phyloP scores from a whole-genome alignment of 768 basidiomycete species.

The Pleurotus platypus region DNA sequence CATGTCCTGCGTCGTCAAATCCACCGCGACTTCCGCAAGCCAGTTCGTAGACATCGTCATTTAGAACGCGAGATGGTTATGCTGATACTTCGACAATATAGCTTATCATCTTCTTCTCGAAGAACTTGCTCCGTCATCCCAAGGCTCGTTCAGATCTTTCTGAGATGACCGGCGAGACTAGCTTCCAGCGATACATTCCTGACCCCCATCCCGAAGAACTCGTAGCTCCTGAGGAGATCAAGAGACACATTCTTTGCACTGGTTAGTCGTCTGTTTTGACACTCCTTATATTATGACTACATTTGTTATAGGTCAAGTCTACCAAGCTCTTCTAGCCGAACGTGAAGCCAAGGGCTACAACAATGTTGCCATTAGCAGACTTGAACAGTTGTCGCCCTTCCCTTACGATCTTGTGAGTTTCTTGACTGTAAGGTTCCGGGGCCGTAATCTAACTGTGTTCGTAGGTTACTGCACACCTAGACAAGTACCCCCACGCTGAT shows the following conservation, averaged over 20 bases:
- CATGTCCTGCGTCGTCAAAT: constrained; percentile 96
- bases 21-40: constrained; percentile 98
- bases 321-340: constrained; percentile 84
- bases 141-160: constrained; percentile 79
- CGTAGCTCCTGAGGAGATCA: constrained; percentile 80
- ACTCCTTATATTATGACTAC: constrained; percentile 2
- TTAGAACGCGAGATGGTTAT: background rate
- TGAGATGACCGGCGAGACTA: constrained; percentile 86
- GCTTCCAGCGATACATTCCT: constrained; percentile 93
- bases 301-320: constrained; percentile 77
- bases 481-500: constrained; percentile 94
- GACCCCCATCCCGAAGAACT: constrained; percentile 73
- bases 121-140: constrained; percentile 94
- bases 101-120: constrained; percentile 97
- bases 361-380: constrained; percentile 88
- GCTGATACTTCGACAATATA: constrained; percentile 20
- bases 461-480: constrained; percentile 88
- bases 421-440: background rate
- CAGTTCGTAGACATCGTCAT: constrained; percentile 40
- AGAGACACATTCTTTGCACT: constrained; percentile 88
- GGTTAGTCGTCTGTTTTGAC: constrained; percentile 31
- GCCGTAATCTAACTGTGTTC: constrained; percentile 8
- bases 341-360: constrained; percentile 89
- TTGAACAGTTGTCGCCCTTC: constrained; percentile 96
- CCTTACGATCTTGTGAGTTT: constrained; percentile 85